Conservation (phyloP, 495 filamentous ascomycete genomes). For the Corynascus novoguineensis region DNA sequence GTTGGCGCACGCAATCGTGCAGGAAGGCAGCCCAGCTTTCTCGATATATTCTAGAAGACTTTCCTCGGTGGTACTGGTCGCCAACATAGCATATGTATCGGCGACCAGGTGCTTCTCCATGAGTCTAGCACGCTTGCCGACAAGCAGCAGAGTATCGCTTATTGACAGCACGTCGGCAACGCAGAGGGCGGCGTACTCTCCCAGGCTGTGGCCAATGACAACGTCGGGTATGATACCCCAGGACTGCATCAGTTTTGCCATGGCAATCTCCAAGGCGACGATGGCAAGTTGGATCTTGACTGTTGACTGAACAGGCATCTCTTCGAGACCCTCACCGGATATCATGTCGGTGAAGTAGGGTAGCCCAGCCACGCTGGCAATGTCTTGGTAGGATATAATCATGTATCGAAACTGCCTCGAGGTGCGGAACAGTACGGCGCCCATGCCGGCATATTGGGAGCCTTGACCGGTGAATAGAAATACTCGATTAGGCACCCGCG, state of each 20-base stretch:
- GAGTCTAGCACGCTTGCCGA: background rate
- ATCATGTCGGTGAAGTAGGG: background rate
- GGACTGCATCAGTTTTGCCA: background rate
- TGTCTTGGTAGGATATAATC: background rate
- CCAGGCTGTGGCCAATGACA: conserved; percentile 4
- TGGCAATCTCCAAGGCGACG: background rate
- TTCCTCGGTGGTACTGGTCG: background rate
- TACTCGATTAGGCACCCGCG: background rate
- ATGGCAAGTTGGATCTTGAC: background rate
- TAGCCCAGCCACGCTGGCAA: background rate
- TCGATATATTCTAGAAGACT: background rate
- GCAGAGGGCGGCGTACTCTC: background rate
- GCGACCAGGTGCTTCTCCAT: background rate
- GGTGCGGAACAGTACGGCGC: background rate
- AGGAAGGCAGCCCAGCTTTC: background rate
- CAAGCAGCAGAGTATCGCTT: background rate
- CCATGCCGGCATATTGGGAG: background rate
- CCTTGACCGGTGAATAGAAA: background rate
- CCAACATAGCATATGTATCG: background rate
- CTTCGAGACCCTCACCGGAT: background rate
- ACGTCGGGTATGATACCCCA: background rate
- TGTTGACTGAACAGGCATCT: background rate
- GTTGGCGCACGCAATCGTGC: background rate
- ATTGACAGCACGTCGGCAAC: background rate
- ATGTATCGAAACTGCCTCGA: background rate